Base-by-base conservation (phyloP, 331 rosid genomes). In the Arachis monticola region DNA sequence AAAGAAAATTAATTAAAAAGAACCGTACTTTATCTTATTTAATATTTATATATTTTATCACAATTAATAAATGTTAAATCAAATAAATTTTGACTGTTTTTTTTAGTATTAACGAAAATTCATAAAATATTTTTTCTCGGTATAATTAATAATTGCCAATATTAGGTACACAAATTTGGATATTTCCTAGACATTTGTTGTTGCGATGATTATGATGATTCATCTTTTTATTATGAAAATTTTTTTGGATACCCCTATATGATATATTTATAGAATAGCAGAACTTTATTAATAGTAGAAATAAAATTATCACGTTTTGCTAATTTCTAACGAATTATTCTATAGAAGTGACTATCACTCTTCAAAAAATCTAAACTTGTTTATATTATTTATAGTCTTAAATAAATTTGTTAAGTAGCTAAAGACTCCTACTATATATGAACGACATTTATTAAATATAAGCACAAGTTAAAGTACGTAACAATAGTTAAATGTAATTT, bases 231-330 rank as follows among this genome's bases (percentile, higher is more conserved):
- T 32, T 57, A 10, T 48, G 1, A 22, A 22, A 35, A 10, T 62
- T 69, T 57, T 63, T 38, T 61, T 27, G 27, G 17, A 38, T 61
- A 22, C 27, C 27, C 27, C 27, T 55, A 7, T 8, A 53, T 50
- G 3, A 12, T n/a, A 6, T 52, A n/a, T 6, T n/a, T 22, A 22
- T 22, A 22, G 27, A 22, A 22, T 22, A 22, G 27, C 27, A 44
- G 40, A 41, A 41, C 7, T 69, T 31, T 44, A 50, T 40, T 30
- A 65, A 40, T 65, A 22, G 50, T 22, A 22, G 53, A 61, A 82
- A 69, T 12, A 46, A 68, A 73, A 68, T 22, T 14, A 74, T 17
- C 62, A 69, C 74, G n/a, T 63, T 74, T 71, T 69, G 35, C 67
- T 67, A 61, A 63, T 31, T 35, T 65, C 77, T 10, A 46, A 64